phyloP scores from a whole-genome alignment of 176 grass and related monocot species.

The Eragrostis nindensis region DNA sequence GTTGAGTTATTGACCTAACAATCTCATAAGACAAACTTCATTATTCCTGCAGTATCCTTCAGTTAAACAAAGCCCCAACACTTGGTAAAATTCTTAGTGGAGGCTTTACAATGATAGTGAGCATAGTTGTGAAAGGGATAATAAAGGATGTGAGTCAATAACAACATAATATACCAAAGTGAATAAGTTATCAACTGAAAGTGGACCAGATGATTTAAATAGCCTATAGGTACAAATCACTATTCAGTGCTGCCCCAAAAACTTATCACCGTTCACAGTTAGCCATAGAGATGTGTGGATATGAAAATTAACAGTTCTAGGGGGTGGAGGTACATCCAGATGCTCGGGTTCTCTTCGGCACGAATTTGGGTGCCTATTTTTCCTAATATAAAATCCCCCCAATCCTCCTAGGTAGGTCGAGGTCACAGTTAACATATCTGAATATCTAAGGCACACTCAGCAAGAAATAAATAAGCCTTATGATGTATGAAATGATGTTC shows the following conservation, averaged over 20 bases:
- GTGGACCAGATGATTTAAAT: neutral
- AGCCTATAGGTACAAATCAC: neutral
- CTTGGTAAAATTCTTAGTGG: neutral
- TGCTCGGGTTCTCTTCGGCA: neutral
- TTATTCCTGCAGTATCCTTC: neutral
- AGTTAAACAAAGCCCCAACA: neutral
- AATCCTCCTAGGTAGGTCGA: neutral
- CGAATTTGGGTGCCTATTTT: neutral
- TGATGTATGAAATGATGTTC: constrained; percentile 9
- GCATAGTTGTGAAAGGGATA: neutral
- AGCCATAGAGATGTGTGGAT: neutral
- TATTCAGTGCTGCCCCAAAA: neutral
- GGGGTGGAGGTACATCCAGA: neutral
- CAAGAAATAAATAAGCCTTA: neutral
- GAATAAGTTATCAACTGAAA: neutral
- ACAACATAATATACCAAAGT: constrained; percentile 7
- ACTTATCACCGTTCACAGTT: neutral
- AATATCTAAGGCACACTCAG: neutral
- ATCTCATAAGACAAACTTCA: neutral
- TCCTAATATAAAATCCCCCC: neutral
- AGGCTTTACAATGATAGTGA: neutral
- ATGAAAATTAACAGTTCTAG: neutral
- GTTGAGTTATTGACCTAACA: neutral
- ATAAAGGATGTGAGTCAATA: neutral
- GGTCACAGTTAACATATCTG: neutral